Percentiles rank a stretch among this genome's conserved stretches.
Evolutionary conservation across 208 protist genomes (phyloP).

Genomic region (Wallacemonas sp.): DNA sequence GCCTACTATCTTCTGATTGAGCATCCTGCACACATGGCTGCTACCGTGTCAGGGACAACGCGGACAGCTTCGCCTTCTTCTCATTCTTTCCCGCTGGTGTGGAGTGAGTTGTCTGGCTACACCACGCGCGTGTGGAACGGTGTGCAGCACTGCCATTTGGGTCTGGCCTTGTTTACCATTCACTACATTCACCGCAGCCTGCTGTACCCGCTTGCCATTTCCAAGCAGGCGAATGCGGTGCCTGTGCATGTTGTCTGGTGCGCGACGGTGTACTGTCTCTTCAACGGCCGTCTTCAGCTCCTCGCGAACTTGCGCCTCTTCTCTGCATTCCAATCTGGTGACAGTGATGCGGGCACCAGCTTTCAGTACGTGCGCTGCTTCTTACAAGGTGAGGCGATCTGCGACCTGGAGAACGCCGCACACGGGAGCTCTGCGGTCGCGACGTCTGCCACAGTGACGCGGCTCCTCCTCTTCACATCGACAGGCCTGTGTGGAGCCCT

Average conservation of each 20-base stretch:
- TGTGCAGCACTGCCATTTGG: constrained; percentile 28
- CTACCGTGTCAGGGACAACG: neutral
- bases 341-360: neutral
- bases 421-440: neutral
- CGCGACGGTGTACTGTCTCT: constrained; percentile 73
- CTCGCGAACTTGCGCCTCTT: constrained; percentile 35
- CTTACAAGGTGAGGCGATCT: neutral
- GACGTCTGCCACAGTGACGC: neutral
- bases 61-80: too few species aligned
- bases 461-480: constrained; percentile 5
- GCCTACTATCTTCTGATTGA: constrained; percentile 62
- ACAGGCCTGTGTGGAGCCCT: constrained; percentile 4
- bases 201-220: constrained; percentile 56
- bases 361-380: constrained; percentile 6
- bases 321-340: neutral
- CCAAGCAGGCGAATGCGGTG: constrained; percentile 28
- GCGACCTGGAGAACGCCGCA: neutral
- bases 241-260: constrained; percentile 52
- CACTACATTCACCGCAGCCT: constrained; percentile 79
- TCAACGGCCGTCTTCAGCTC: constrained; percentile 80
- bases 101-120: too few species aligned
- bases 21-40: constrained; percentile 28
- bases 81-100: too few species aligned
- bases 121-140: constrained; percentile 17
- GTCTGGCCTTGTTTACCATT: constrained; percentile 56